These are phyloP conservation scores for Xerocomellus chrysenteron DNA, from an alignment of 768 basidiomycete genomes.

Conservation along the genomic window DNA sequence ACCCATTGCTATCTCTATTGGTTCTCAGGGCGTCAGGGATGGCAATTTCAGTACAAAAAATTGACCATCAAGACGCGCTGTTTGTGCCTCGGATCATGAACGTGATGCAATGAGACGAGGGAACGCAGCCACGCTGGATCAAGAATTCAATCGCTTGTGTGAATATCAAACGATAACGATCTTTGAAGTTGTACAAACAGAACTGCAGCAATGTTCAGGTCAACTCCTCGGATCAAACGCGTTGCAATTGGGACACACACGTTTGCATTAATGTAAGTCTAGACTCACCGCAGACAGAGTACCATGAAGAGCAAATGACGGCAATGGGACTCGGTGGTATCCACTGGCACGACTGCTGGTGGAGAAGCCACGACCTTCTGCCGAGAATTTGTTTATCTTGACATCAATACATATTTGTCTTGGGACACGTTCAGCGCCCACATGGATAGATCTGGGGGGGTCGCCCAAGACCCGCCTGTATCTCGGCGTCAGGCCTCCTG, in stretches of 20 bases:
- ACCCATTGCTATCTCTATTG: background rate
- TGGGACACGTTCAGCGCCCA: background rate
- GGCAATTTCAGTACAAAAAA: background rate
- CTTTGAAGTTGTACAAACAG: background rate
- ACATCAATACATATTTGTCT: background rate
- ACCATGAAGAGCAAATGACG: constrained; percentile 2
- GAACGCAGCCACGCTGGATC: constrained; percentile 2
- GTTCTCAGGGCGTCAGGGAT: background rate
- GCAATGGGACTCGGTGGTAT: background rate
- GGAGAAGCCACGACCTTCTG: background rate
- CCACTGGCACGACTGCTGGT: background rate
- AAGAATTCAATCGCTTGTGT: background rate
- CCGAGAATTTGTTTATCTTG: background rate
- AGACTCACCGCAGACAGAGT: background rate
- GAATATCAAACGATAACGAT: constrained; percentile 1
- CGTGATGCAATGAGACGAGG: constrained; percentile 1
- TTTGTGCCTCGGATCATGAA: constrained; percentile 11
- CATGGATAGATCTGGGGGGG: background rate
- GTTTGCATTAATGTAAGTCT: background rate
- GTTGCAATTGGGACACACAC: background rate
- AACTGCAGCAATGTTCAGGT: background rate
- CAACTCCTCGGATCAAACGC: constrained; percentile 20
- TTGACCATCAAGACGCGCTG: background rate
- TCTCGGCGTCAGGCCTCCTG: background rate
- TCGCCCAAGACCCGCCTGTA: background rate